Evolutionary conservation across 345 rosid genomes (phyloP), one percentile per base, ranked within the genome.

Genomic region (Sonneratia alba): DNA sequence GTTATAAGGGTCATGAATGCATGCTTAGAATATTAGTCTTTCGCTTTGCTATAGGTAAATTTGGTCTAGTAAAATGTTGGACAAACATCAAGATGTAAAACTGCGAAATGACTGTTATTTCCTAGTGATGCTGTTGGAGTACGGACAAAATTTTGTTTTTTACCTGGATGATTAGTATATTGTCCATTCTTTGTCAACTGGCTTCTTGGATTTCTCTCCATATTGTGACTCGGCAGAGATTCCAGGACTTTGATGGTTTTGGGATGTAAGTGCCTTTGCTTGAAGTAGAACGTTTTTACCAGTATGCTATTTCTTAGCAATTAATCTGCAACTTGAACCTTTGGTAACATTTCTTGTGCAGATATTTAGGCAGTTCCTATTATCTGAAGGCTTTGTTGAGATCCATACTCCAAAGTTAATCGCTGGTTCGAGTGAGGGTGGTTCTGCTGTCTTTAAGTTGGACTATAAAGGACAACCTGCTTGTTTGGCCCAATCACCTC

Each of bases 391-490:
- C 34, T 95, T 95, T 81, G 78, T 85, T 65, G 97, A 83, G 83
- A 85, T 95, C 75, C 96, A 92, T 81, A 90, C 97, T 7, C 97
- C 97, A 1, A 95, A 95, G 81, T 21, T 95, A 73, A 87, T 85
- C 63, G 96, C 86, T 64, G 97, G 98, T 68, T 85, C 92, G 36
- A 94, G 98, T 80, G 98, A 94, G 82, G 99, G 97, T 38, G 99
- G 97, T 67, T 79, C 99, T 79, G 90, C 99, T 81, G 97, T 95
- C 19, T 95, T 95, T 84, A 81, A 67, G 79, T 74, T 95, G 79
- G 96, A 94, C 57, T 95, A 95, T 88, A 92, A 89, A 77, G 97
- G 99, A 64, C 91, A 81, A 66, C 78, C 87, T 43, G 99, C 97
- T 11, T 95, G 97, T 82, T 76, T 95, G 67, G 97, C 97, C 15